A percentile compares a stretch with the other conserved stretches of the same genome.
phyloP scores from a whole-genome alignment of 768 basidiomycete genomes.

The Phlebiopsis flavidoalba region DNA sequence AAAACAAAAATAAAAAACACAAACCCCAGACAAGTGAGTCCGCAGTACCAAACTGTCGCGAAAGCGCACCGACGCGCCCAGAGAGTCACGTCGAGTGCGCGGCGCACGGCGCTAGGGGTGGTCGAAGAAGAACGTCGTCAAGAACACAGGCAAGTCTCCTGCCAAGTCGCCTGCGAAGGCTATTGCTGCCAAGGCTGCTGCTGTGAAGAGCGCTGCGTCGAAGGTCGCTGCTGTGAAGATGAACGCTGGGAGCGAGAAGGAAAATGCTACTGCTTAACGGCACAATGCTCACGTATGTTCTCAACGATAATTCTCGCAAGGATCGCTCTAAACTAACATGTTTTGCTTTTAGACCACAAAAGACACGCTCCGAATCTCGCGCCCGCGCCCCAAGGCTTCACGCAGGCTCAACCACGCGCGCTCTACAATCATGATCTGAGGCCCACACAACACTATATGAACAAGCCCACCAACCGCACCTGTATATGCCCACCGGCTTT shows the following conservation, averaged over 20 bases:
- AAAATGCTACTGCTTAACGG: conserved; percentile 38
- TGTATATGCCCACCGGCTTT: not conserved
- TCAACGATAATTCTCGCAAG: not conserved
- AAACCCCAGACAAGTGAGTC: conserved; percentile 15
- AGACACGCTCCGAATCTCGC: not conserved
- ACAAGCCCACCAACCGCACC: too few relatives aligned
- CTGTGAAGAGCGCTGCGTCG: conserved; percentile 30
- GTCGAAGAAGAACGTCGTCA: conserved; percentile 49
- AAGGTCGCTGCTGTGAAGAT: not conserved
- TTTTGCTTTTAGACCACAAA: not conserved
- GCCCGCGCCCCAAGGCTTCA: not conserved
- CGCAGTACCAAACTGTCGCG: too few relatives aligned
- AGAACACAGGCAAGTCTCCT: too few relatives aligned
- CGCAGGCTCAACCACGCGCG: not conserved
- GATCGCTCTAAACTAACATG: not conserved
- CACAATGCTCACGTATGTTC: conserved; percentile 51
- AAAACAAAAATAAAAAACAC: conserved; percentile 33
- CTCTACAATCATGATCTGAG: not conserved
- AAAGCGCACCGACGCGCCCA: conserved; percentile 30
- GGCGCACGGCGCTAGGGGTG: conserved; percentile 57
- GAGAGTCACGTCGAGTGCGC: conserved; percentile 48
- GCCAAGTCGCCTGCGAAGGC: too few relatives aligned
- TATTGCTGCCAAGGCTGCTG: too few relatives aligned
- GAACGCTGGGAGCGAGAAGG: conserved; percentile 27
- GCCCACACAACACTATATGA: too few relatives aligned